Conservation (phyloP, 805 yeast species). For the Saccharomyces mikatae region DNA sequence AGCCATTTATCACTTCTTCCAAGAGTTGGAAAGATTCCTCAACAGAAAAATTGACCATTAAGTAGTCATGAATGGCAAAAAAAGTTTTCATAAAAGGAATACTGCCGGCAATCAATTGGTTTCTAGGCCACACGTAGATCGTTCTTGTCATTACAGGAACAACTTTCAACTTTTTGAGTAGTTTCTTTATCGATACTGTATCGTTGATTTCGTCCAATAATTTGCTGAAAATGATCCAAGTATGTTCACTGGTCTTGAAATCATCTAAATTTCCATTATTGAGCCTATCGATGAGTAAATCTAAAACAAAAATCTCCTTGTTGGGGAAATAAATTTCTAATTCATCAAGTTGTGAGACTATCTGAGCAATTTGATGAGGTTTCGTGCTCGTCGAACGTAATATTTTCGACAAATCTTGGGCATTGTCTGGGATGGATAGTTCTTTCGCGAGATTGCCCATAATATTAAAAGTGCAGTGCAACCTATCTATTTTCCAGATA, state of each 20-base stretch:
- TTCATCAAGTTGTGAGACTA: slow-evolving; percentile 31
- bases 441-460: background rate
- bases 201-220: slow-evolving; percentile 33
- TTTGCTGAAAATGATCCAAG: slow-evolving; percentile 45
- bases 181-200: slow-evolving; percentile 31
- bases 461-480: background rate
- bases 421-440: slow-evolving; percentile 20
- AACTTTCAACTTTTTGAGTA: slow-evolving; percentile 37
- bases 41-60: background rate
- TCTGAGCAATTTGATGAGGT: slow-evolving; percentile 35
- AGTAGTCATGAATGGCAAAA: background rate
- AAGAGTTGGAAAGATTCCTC: background rate
- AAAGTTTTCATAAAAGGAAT: background rate
- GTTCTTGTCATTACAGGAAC: slow-evolving; percentile 23
- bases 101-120: background rate
- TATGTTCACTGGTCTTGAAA: slow-evolving; percentile 36
- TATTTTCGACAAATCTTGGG: slow-evolving; percentile 48
- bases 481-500: background rate
- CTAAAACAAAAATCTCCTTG: slow-evolving; percentile 45
- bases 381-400: slow-evolving; percentile 47
- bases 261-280: slow-evolving; percentile 37
- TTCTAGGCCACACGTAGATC: slow-evolving; percentile 6
- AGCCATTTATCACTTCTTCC: background rate
- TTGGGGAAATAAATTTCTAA: slow-evolving; percentile 45
- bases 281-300: slow-evolving; percentile 52